Base-by-base conservation (phyloP, 1,284 basidiomycete species). In the Leccinum subspadiceum region DNA sequence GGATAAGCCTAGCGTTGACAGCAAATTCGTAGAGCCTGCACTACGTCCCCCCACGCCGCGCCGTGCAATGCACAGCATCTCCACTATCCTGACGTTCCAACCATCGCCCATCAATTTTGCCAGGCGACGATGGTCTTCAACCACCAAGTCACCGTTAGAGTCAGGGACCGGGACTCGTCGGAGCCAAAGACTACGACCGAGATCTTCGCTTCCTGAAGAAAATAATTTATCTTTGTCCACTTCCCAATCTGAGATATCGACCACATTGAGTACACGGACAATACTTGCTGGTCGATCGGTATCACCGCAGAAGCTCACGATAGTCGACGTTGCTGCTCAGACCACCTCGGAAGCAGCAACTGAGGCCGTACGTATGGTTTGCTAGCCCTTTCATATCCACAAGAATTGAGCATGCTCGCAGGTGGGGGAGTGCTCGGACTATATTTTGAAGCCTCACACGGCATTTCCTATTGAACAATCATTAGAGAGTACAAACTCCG, bases 51-150 rank as follows among this genome's bases (percentile, higher is more conserved):
- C 66, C 56, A 63, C 64, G 57, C 64, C 70, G 69, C 62, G 64
- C 65, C 62, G 53, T 61, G 55, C 57, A 53, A 52, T 55, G 44
- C 59, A 65, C 35, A 58, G 53, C 55, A n/a, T 69, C 37, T 64
- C 71, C 56, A 66, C 68, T 50, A 72, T 72, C 60, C 71, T 75
- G 64, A 71, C 77, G 31, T 78, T 78, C 69, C 81, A 79, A 61
- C 83, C 83, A 22, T 79, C 80, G 49, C 82, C 84, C 13, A 75
- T 80, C 73, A 82, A 80, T 67, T 79, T 82, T 63, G 82, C 83
- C 10, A 77, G 76, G 60, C 79, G 80, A 56, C 78, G 82, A 49
- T 84, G 83, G 83, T 79, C 77, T 58, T 76, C 79, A 56, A 60
- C 66, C 31, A 54, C 65, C 61, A 70, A 69, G 60, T 71, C 74